Evolutionary conservation across 2,329 filamentous ascomycete genomes (phyloP).

Genomic region (Thelonectria olida): DNA sequence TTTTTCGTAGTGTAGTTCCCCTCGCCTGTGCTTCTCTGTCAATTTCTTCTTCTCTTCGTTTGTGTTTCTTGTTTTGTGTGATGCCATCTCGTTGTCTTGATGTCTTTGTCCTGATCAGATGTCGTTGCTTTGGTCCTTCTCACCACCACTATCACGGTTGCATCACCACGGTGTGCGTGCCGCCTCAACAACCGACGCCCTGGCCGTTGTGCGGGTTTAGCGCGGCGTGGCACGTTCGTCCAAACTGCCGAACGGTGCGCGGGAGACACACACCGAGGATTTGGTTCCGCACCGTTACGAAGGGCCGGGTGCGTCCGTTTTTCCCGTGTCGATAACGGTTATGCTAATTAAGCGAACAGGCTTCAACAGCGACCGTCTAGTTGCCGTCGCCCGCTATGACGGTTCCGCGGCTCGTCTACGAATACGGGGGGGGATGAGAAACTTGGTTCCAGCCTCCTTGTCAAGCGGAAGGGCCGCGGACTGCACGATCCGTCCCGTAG

Average conservation of each 20-base stretch:
- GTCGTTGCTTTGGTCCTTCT: not conserved
- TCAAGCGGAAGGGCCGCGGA: slow-evolving; percentile 9
- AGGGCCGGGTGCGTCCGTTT: not conserved
- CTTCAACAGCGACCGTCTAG: too few species aligned
- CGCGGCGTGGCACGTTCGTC: slow-evolving; percentile 3
- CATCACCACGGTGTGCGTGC: too few species aligned
- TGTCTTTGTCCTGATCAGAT: too few species aligned
- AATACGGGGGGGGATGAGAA: not conserved
- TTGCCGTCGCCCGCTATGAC: not conserved
- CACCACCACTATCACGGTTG: not conserved
- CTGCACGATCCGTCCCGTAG: slow-evolving; percentile 21
- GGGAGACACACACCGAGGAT: not conserved
- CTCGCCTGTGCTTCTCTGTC: not conserved
- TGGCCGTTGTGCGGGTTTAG: slow-evolving; percentile 17
- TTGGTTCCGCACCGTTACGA: not conserved
- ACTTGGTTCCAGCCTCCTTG: slow-evolving; percentile 2
- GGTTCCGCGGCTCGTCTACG: not conserved
- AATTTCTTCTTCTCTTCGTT: too few species aligned
- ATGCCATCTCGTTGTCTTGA: not conserved
- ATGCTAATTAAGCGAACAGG: not conserved
- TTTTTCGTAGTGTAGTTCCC: not conserved
- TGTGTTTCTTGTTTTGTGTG: too few species aligned
- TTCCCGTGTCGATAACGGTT: not conserved
- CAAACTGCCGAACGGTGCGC: slow-evolving; percentile 15
- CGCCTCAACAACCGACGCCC: not conserved